phyloP scores from a whole-genome alignment of 257 asterid species.

The Solanum corneliomulleri region DNA sequence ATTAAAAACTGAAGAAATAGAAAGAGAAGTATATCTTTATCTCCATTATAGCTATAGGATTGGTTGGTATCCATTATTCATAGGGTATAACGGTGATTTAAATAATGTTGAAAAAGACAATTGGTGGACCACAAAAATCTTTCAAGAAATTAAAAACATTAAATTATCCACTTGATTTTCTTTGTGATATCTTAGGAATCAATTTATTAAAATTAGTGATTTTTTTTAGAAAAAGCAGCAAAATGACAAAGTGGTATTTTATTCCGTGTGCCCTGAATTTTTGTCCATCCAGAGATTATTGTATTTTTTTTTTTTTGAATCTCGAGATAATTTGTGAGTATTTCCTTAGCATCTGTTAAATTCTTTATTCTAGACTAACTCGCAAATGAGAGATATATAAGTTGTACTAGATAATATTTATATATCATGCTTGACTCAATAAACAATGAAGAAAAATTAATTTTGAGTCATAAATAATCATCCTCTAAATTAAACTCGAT shows the following conservation, averaged over 20 bases:
- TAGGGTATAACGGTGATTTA: background rate
- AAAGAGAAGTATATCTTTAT: background rate
- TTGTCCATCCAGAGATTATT: background rate
- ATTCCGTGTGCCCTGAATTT: background rate
- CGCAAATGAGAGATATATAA: too few species aligned
- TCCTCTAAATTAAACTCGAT: too few species aligned
- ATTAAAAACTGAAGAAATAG: background rate
- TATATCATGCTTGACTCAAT: too few species aligned
- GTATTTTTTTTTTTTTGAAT: too few species aligned
- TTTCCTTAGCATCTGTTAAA: accelerated
- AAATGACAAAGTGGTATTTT: background rate
- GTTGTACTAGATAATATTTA: too few species aligned
- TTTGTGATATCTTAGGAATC: background rate
- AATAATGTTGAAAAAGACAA: background rate
- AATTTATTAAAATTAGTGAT: background rate
- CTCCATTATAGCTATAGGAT: background rate
- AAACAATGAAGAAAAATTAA: too few species aligned
- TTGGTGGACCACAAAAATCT: background rate
- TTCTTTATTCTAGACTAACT: too few species aligned
- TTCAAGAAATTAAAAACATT: background rate
- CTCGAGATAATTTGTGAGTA: background rate
- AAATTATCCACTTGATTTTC: background rate
- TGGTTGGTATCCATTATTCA: background rate
- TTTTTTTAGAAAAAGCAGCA: background rate
- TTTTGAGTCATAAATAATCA: too few species aligned